Percentiles rank a stretch among this genome's conserved stretches.
Conservation (phyloP, 192 early-diverging fungal genomes). For the Kappamyces sp. region DNA sequence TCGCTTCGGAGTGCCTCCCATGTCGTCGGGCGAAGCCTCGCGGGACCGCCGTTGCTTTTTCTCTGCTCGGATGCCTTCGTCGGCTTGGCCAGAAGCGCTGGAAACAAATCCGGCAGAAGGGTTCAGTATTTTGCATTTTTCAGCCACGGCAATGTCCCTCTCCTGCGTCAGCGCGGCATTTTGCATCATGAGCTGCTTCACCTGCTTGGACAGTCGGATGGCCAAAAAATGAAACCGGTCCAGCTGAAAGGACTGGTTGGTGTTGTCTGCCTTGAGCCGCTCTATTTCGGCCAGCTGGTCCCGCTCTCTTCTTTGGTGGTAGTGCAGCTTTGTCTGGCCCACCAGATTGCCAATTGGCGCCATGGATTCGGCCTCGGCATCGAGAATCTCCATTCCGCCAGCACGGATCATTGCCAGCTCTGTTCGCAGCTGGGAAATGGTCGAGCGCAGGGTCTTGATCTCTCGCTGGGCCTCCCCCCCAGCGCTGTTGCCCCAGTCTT, state of each 20-base stretch:
- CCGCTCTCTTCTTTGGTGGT: constrained; percentile 13
- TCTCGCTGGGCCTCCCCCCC: constrained; percentile 28
- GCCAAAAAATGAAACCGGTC: constrained; percentile 4
- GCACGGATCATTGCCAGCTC: constrained; percentile 28
- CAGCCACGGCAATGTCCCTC: background rate
- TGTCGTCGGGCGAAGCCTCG: background rate
- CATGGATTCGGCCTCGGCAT: background rate
- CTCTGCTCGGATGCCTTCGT: background rate
- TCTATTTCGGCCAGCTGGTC: constrained; percentile 14
- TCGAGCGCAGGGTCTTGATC: constrained; percentile 30
- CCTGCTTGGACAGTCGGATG: constrained; percentile 3
- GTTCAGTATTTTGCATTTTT: constrained; percentile 4
- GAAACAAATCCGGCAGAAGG: background rate
- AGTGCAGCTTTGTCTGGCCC: background rate
- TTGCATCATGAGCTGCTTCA: constrained; percentile 2
- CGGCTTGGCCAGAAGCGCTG: background rate
- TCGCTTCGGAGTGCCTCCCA: background rate
- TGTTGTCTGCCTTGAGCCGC: constrained; percentile 1
- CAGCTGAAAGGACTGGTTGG: background rate
- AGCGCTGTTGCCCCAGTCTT: constrained; percentile 36
- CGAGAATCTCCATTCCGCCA: background rate
- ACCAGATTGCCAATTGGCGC: background rate
- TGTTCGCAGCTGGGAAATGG: constrained; percentile 34
- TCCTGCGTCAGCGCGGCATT: background rate
- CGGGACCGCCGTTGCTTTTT: background rate